phyloP scores from a whole-genome alignment of 1,284 basidiomycete genomes.

The Cystobasidium pallidum region DNA sequence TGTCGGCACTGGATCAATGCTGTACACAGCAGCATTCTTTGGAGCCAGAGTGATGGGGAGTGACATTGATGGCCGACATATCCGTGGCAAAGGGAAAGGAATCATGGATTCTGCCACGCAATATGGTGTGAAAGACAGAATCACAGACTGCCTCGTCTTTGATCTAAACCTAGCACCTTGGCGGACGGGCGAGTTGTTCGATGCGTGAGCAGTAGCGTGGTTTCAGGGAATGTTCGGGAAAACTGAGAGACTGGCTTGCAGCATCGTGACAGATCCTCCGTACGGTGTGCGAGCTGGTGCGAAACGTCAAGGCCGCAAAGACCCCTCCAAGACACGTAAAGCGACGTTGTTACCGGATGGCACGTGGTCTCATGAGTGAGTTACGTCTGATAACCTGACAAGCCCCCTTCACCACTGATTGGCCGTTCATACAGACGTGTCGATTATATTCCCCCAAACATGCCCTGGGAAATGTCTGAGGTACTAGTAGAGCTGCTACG shows the following conservation, averaged over 20 bases:
- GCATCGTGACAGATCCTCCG: slow-evolving; percentile 54
- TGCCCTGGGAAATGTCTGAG: slow-evolving; percentile 54
- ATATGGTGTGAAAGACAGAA: slow-evolving; percentile 74
- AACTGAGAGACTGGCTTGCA: slow-evolving; percentile 4
- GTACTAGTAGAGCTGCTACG: slow-evolving; percentile 70
- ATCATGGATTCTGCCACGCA: slow-evolving; percentile 79
- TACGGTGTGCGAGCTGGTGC: slow-evolving; percentile 97
- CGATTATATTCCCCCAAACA: slow-evolving; percentile 57
- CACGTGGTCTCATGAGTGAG: slow-evolving; percentile 48
- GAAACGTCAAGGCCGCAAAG: slow-evolving; percentile 79
- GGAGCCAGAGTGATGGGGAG: slow-evolving; percentile 87
- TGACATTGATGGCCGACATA: slow-evolving; percentile 78
- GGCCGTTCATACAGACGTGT: slow-evolving; percentile 47
- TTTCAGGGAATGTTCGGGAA: neutral
- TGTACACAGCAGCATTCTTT: slow-evolving; percentile 78
- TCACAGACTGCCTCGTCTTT: slow-evolving; percentile 85
- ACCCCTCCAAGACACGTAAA: slow-evolving; percentile 51
- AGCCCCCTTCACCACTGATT: neutral
- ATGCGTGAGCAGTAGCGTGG: slow-evolving; percentile 61
- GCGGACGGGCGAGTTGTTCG: slow-evolving; percentile 84
- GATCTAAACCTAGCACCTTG: slow-evolving; percentile 88
- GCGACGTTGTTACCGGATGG: slow-evolving; percentile 56
- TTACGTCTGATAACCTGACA: neutral
- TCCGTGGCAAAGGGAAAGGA: slow-evolving; percentile 61
- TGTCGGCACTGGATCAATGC: slow-evolving; percentile 92